Percentiles rank a stretch among this genome's conserved stretches.
phyloP scores from a whole-genome alignment of 495 filamentous ascomycete genomes.

The Talaromyces proteolyticus region DNA sequence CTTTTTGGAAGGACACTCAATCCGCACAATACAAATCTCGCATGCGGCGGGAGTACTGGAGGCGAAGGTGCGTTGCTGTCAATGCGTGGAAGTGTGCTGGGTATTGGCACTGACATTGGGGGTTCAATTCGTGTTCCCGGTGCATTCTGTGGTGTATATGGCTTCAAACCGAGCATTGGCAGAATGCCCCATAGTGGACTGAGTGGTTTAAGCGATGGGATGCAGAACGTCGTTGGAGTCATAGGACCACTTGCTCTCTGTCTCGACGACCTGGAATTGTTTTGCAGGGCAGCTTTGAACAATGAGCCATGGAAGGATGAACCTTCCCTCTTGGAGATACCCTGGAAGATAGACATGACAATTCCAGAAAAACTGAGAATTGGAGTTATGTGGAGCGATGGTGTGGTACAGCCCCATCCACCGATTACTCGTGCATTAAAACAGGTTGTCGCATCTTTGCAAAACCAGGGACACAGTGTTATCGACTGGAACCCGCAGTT shows the following conservation, averaged over 20 bases:
- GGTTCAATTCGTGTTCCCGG: slow-evolving; percentile 58
- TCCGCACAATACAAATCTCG: slow-evolving; percentile 50
- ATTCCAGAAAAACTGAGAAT: slow-evolving; percentile 48
- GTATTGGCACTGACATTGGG: slow-evolving; percentile 63
- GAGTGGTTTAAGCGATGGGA: slow-evolving; percentile 42
- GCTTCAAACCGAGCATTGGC: slow-evolving; percentile 52
- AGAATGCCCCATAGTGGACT: slow-evolving; percentile 44
- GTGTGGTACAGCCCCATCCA: slow-evolving; percentile 64
- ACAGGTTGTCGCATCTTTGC: slow-evolving; percentile 48
- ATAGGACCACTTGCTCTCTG: slow-evolving; percentile 56
- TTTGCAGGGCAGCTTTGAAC: slow-evolving; percentile 53
- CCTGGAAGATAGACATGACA: slow-evolving; percentile 45
- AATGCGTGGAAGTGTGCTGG: slow-evolving; percentile 55
- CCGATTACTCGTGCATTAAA: slow-evolving; percentile 57
- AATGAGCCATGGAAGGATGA: slow-evolving; percentile 58
- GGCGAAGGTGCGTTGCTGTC: slow-evolving; percentile 63
- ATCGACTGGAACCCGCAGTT: slow-evolving; percentile 34
- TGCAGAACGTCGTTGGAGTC: slow-evolving; percentile 54
- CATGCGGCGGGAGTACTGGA: slow-evolving; percentile 57
- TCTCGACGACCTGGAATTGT: slow-evolving; percentile 58
- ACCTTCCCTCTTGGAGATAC: slow-evolving; percentile 50
- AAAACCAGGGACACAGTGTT: slow-evolving; percentile 41
- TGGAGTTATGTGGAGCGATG: slow-evolving; percentile 66
- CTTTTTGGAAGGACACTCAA: slow-evolving; percentile 62
- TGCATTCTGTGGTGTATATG: slow-evolving; percentile 52